Evolutionary conservation across 1,284 basidiomycete genomes (phyloP).

Genomic region (Athelia sp.): DNA sequence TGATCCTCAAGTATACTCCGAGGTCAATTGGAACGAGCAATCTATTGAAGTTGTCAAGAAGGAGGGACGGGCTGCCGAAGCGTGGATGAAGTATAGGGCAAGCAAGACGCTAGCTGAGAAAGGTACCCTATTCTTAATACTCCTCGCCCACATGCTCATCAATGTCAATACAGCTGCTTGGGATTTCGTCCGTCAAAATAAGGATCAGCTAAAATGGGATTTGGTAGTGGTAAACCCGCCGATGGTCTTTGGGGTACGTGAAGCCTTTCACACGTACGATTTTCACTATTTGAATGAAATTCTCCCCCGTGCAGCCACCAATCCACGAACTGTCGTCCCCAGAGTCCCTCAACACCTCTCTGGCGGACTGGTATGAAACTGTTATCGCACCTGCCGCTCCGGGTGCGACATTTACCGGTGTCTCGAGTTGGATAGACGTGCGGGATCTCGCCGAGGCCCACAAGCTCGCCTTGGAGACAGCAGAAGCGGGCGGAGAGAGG

Average conservation of each 20-base stretch:
- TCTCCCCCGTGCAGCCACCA: conserved; percentile 34
- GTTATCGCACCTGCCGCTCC: conserved; percentile 13
- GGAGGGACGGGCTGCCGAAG: conserved; percentile 38
- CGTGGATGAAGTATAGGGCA: conserved; percentile 38
- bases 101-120: conserved; percentile 61
- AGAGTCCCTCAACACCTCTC: conserved; percentile 45
- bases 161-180: no score
- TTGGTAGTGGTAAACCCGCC: conserved; percentile 48
- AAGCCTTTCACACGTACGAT: neutral
- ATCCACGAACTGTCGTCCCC: conserved; percentile 42
- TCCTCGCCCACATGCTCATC: neutral
- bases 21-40: conserved; percentile 55
- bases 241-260: conserved; percentile 20
- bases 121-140: conserved; percentile 21
- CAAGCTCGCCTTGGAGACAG: conserved; percentile 40
- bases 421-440: conserved; percentile 44
- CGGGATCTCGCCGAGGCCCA: conserved; percentile 55
- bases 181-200: conserved; percentile 49
- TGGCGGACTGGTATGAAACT: conserved; percentile 17
- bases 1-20: conserved; percentile 20
- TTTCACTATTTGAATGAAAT: conserved; percentile 5
- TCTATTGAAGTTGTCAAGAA: conserved; percentile 37
- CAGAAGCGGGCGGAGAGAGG: conserved; percentile 49
- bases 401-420: conserved; percentile 25
- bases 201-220: conserved; percentile 38